Evolutionary conservation across 2,329 filamentous ascomycete genomes (phyloP).

Genomic region (Arthrobotrys iridis): DNA sequence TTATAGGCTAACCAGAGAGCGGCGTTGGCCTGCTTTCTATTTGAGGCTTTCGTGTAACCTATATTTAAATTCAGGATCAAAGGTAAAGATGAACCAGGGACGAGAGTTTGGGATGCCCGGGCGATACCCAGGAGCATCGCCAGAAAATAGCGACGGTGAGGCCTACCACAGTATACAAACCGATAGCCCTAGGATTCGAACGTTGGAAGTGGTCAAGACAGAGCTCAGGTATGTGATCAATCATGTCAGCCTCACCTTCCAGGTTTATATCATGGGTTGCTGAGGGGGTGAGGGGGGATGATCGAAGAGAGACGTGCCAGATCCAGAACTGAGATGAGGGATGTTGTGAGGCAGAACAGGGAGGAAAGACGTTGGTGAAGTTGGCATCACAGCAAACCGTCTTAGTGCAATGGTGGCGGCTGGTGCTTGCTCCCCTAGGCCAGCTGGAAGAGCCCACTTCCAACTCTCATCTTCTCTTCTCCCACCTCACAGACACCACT

Average conservation of each 20-base stretch:
- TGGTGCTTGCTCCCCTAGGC: background rate
- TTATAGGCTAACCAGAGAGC: background rate
- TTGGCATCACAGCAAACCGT: background rate
- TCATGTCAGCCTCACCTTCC: background rate
- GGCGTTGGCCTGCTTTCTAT: constrained; percentile 7
- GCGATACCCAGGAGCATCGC: constrained; percentile 8
- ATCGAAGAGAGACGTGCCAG: background rate
- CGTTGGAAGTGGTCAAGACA: constrained; percentile 6
- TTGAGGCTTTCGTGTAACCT: constrained; percentile 35
- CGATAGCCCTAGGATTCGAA: background rate
- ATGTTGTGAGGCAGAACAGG: background rate
- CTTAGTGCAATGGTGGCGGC: background rate
- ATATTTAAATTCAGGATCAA: background rate
- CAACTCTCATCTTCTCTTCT: background rate
- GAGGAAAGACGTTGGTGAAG: background rate
- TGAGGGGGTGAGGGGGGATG: background rate
- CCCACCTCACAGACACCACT: background rate
- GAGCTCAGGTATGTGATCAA: constrained; percentile 25
- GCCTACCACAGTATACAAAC: constrained; percentile 1
- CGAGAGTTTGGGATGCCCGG: constrained; percentile 29
- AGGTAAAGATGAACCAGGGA: constrained; percentile 24
- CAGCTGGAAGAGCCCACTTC: background rate
- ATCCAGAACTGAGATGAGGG: background rate
- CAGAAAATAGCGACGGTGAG: constrained; percentile 20
- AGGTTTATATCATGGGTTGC: background rate